phyloP scores from a whole-genome alignment of 495 filamentous ascomycete species.

The Mycothermus thermophilus region DNA sequence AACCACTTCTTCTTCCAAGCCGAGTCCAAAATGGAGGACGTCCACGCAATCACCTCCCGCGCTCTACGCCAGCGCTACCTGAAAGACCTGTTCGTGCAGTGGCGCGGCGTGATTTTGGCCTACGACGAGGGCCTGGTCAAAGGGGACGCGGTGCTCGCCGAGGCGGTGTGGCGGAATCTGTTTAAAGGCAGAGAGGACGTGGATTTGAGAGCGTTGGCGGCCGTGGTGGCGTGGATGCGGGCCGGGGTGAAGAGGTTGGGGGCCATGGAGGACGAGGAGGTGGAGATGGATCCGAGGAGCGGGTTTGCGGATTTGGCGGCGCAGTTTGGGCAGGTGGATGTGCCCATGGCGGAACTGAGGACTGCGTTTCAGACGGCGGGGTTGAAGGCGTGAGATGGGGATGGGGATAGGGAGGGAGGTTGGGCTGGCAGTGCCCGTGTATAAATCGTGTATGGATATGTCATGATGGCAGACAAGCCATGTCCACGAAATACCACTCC shows the following conservation, averaged over 20 bases:
- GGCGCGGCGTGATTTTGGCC: conserved; percentile 66
- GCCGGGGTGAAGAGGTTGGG: conserved; percentile 49
- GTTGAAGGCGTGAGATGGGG: neutral
- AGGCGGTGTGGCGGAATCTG: conserved; percentile 87
- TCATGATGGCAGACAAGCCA: neutral
- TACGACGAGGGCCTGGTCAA: conserved; percentile 80
- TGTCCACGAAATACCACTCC: neutral
- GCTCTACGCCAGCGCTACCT: conserved; percentile 67
- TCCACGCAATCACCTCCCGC: conserved; percentile 51
- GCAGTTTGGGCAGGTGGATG: conserved; percentile 29
- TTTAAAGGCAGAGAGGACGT: conserved; percentile 63
- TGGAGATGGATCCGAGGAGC: conserved; percentile 20
- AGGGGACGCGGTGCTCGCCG: conserved; percentile 72
- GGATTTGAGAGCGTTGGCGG: conserved; percentile 55
- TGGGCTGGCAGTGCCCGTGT: no score
- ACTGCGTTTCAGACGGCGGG: conserved; percentile 7
- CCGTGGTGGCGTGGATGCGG: conserved; percentile 68
- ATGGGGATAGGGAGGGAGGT: no score
- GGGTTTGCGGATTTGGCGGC: conserved; percentile 27
- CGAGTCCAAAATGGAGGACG: conserved; percentile 67
- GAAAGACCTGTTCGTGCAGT: conserved; percentile 84
- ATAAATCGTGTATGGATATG: neutral
- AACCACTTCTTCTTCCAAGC: conserved; percentile 91
- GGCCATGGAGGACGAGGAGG: conserved; percentile 43
- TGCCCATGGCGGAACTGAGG: conserved; percentile 15